Evolutionary conservation across 257 asterid species (phyloP).

Genomic region (Nicotiana noctiflora): DNA sequence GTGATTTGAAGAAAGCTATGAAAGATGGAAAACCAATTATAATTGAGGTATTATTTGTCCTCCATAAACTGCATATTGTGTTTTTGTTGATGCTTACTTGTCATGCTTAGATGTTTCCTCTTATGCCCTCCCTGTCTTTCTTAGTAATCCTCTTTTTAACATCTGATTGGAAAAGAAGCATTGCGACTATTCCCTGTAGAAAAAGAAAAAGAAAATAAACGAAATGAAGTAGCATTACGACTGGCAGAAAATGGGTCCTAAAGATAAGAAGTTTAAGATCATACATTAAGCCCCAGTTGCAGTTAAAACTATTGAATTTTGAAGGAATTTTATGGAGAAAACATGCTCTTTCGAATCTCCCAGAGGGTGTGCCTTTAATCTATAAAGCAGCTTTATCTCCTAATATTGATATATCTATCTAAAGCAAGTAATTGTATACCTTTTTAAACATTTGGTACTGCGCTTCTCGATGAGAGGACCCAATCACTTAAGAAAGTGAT

Average conservation of each 20-base stretch:
- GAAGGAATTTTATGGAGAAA: not conserved
- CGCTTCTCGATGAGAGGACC: not conserved
- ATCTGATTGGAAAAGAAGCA: not conserved
- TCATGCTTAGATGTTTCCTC: not conserved
- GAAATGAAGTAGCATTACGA: not conserved
- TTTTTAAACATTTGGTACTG: too few species aligned
- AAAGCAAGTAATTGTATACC: not conserved
- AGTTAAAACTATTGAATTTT: not conserved
- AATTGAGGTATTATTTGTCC: slow-evolving; percentile 60
- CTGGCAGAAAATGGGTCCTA: not conserved
- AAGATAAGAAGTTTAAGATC: not conserved
- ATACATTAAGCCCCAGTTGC: not conserved
- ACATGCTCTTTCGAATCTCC: not conserved
- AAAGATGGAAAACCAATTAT: slow-evolving; percentile 98
- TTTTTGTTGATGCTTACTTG: not conserved
- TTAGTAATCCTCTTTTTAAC: not conserved
- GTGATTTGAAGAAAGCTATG: slow-evolving; percentile 98
- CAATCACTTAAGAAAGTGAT: not conserved
- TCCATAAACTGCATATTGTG: not conserved
- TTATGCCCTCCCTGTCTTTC: not conserved
- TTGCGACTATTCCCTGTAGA: not conserved
- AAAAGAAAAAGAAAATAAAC: not conserved
- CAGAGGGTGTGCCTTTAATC: not conserved
- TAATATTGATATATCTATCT: not conserved
- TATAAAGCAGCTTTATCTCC: not conserved